Evolutionary conservation across 441 rosid genomes (phyloP).

Genomic region (Corymbia calophylla): DNA sequence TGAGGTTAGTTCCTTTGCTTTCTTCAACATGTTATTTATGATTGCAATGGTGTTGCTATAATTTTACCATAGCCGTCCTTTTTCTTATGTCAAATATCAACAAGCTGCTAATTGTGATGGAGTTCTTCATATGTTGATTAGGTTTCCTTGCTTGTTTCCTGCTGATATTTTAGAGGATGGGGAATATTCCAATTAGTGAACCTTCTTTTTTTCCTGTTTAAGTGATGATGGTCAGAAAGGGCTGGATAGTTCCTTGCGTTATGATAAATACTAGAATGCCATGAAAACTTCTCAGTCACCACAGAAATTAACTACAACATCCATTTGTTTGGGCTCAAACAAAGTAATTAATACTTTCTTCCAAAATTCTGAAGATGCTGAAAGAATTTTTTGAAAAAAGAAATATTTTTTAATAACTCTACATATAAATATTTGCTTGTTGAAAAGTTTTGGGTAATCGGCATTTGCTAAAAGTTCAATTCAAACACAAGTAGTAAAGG

Average conservation of each 20-base stretch:
- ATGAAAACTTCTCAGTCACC: not conserved
- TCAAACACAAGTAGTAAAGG: not conserved
- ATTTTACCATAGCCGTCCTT: not conserved
- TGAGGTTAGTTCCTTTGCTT: constrained; percentile 48
- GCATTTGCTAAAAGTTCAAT: not conserved
- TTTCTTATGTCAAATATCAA: not conserved
- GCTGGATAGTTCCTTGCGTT: not conserved
- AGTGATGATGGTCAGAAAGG: not conserved
- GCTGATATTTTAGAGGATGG: not conserved
- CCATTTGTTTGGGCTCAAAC: not conserved
- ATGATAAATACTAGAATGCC: not conserved
- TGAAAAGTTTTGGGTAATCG: not conserved
- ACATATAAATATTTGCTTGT: not conserved
- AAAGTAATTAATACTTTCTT: not conserved
- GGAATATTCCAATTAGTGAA: not conserved
- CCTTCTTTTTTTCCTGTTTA: not conserved
- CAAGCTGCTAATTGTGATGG: not conserved
- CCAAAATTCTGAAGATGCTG: not conserved
- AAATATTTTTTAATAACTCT: not conserved
- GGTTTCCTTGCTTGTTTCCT: not conserved
- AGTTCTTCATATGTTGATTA: not conserved
- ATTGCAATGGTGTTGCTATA: not conserved
- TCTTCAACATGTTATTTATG: not conserved
- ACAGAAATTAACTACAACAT: not conserved
- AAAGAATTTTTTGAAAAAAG: not conserved